phyloP scores from a whole-genome alignment of 2,329 filamentous ascomycete genomes.

The Pyricularia grisea region DNA sequence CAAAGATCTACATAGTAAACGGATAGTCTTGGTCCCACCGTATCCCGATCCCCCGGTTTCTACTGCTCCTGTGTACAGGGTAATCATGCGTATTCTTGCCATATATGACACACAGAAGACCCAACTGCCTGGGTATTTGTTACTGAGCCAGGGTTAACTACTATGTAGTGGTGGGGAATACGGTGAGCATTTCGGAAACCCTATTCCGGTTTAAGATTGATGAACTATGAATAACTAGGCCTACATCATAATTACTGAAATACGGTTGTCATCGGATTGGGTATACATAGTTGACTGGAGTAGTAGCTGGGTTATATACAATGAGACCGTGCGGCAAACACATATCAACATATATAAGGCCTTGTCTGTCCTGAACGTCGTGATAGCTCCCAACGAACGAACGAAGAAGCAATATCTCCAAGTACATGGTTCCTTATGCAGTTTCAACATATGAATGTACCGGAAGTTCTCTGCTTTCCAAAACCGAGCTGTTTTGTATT shows the following conservation, averaged over 20 bases:
- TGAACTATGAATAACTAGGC: neutral
- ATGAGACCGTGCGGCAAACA: too few relatives aligned
- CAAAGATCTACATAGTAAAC: neutral
- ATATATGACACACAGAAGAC: neutral
- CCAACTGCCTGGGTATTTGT: neutral
- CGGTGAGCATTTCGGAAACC: neutral
- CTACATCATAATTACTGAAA: too few relatives aligned
- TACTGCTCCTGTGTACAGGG: neutral
- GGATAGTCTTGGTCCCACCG: neutral
- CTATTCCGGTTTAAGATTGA: neutral
- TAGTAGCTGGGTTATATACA: too few relatives aligned
- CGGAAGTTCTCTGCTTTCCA: neutral
- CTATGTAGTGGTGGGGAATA: neutral
- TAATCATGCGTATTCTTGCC: neutral
- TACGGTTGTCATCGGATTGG: too few relatives aligned
- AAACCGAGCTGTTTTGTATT: neutral
- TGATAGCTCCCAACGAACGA: neutral
- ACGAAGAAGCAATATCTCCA: neutral
- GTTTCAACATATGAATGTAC: neutral
- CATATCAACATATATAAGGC: neutral
- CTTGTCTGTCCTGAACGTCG: neutral
- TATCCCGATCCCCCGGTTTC: neutral
- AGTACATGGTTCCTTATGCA: neutral
- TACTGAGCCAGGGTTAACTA: neutral
- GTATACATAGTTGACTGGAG: too few relatives aligned